A percentile compares a stretch with the other conserved stretches of the same genome.
Evolutionary conservation across 441 rosid genomes (phyloP).

Genomic region (Populus hybrid): DNA sequence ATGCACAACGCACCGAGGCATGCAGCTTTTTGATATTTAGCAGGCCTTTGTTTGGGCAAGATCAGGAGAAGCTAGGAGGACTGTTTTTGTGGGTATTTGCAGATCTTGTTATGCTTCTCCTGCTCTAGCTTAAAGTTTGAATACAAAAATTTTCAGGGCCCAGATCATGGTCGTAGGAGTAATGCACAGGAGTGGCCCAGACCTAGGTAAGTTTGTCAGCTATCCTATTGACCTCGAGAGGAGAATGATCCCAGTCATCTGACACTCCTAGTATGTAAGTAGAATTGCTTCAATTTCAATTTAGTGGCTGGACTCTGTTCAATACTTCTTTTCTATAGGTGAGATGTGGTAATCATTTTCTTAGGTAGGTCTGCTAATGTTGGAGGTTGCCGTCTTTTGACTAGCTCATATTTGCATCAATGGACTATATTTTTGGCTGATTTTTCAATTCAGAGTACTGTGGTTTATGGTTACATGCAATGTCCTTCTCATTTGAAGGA

Average conservation of each 20-base stretch:
- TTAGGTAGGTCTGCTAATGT: slow-evolving; percentile 2
- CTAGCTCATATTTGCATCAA: slow-evolving; percentile 21
- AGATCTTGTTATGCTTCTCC: slow-evolving; percentile 20
- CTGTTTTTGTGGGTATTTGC: slow-evolving; percentile 22
- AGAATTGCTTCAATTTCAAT: slow-evolving; percentile 9
- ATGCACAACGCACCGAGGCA: slow-evolving; percentile 9
- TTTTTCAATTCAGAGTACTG: slow-evolving; percentile 1
- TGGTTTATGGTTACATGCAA: background rate
- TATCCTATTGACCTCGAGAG: slow-evolving; percentile 18
- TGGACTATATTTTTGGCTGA: background rate
- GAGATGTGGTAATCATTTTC: slow-evolving; percentile 11
- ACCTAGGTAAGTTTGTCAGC: slow-evolving; percentile 30
- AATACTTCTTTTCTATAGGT: slow-evolving; percentile 17
- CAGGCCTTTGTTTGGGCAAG: slow-evolving; percentile 15
- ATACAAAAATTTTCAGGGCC: slow-evolving; percentile 52
- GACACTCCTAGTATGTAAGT: background rate
- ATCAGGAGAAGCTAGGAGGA: slow-evolving; percentile 5
- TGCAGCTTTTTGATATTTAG: slow-evolving; percentile 17
- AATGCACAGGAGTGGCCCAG: slow-evolving; percentile 27
- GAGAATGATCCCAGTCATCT: slow-evolving; percentile 3
- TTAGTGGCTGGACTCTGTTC: slow-evolving; percentile 15
- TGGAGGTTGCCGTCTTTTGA: slow-evolving; percentile 11
- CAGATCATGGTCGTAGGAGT: slow-evolving; percentile 33
- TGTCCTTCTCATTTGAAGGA: background rate
- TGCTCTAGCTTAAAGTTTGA: slow-evolving; percentile 28